phyloP scores from a whole-genome alignment of 768 basidiomycete genomes.

The Rhizopogon rudus region DNA sequence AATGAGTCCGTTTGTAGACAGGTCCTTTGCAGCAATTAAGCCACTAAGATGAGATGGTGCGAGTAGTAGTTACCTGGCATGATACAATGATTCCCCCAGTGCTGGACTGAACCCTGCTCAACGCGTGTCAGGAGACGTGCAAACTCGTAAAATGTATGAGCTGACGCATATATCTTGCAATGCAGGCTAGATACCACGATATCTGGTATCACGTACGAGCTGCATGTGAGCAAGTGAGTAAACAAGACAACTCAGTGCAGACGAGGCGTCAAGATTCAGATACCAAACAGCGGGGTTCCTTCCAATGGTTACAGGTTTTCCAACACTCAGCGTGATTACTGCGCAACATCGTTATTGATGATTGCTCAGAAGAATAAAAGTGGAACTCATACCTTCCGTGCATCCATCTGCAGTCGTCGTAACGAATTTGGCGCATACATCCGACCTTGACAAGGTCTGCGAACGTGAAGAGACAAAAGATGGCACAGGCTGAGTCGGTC shows the following conservation, averaged over 20 bases:
- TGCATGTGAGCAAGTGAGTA: constrained; percentile 8
- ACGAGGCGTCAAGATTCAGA: background rate
- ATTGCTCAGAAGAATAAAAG: background rate
- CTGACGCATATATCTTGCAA: constrained; percentile 78
- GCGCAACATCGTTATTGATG: background rate
- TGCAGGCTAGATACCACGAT: constrained; percentile 63
- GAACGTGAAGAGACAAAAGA: constrained; percentile 16
- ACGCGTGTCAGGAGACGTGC: background rate
- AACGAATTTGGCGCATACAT: constrained; percentile 71
- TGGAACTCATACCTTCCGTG: constrained; percentile 48
- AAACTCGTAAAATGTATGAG: constrained; percentile 2
- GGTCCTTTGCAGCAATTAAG: constrained; percentile 47
- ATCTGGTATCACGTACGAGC: constrained; percentile 62
- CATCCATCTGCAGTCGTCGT: constrained; percentile 55
- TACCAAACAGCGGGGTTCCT: constrained; percentile 69
- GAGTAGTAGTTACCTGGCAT: constrained; percentile 50
- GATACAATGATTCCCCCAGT: constrained; percentile 73
- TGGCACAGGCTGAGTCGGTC: constrained; percentile 24
- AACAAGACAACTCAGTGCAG: background rate
- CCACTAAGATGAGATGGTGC: background rate
- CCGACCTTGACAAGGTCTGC: constrained; percentile 10
- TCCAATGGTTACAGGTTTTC: constrained; percentile 64
- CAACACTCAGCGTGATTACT: constrained; percentile 60
- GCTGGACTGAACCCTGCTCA: constrained; percentile 57
- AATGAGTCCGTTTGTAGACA: constrained; percentile 70